Percentiles rank a stretch among this genome's conserved stretches.
Conservation (phyloP, 2,329 filamentous ascomycete genomes). For the Fusarium drepaniforme region DNA sequence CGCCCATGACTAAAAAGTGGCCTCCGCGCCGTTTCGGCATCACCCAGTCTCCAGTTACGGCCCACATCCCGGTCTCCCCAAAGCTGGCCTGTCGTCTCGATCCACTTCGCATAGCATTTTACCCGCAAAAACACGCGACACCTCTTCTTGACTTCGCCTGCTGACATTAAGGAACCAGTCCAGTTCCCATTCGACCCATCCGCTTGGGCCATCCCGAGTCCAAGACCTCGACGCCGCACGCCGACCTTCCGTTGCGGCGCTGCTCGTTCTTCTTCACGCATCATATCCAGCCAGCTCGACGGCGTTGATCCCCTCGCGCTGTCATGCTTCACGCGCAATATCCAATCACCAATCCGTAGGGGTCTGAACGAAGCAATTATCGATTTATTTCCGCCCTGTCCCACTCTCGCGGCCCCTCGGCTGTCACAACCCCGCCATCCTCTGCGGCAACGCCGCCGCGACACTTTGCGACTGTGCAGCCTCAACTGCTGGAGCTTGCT, state of each 20-base stretch:
- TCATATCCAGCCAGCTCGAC: slow-evolving; percentile 10
- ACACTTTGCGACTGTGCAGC: slow-evolving; percentile 28
- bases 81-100: slow-evolving; percentile 40
- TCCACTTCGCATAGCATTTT: slow-evolving; percentile 43
- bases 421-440: slow-evolving; percentile 40
- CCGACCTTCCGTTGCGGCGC: slow-evolving; percentile 21
- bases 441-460: slow-evolving; percentile 21
- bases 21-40: slow-evolving; percentile 35
- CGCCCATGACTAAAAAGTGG: slow-evolving; percentile 28
- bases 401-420: slow-evolving; percentile 35
- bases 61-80: slow-evolving; percentile 44
- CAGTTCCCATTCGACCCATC: slow-evolving; percentile 25
- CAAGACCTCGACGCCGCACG: slow-evolving; percentile 8
- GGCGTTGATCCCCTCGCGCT: slow-evolving; percentile 20
- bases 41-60: slow-evolving; percentile 36
- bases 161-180: slow-evolving; percentile 41
- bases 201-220: slow-evolving; percentile 23
- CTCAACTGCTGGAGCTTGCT: slow-evolving; percentile 18
- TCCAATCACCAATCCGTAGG: slow-evolving; percentile 36
- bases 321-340: slow-evolving; percentile 39
- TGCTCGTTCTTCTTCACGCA: not conserved
- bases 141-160: slow-evolving; percentile 28
- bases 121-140: slow-evolving; percentile 47
- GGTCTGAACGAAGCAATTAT: slow-evolving; percentile 38
- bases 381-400: slow-evolving; percentile 36